Evolutionary conservation across 441 rosid genomes (phyloP).

Genomic region (Oxalis stricta): DNA sequence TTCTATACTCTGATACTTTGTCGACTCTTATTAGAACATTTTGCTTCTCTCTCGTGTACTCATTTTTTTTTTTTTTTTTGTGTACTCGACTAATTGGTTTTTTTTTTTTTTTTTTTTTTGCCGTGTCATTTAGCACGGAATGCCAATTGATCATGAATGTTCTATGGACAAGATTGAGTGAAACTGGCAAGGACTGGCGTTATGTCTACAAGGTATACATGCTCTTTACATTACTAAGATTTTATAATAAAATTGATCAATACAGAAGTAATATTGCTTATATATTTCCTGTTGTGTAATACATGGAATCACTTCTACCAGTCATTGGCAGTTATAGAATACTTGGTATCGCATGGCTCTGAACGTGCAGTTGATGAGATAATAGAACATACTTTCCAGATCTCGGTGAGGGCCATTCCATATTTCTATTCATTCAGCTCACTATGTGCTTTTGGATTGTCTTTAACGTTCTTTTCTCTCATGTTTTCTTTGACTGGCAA

Average conservation of each 20-base stretch:
- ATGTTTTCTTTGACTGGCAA: slow-evolving; percentile 11
- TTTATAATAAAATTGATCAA: slow-evolving; percentile 1
- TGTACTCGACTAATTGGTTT: slow-evolving; percentile 7
- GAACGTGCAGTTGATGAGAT: slow-evolving; percentile 95
- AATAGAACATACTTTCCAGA: slow-evolving; percentile 89
- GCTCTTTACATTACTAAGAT: neutral
- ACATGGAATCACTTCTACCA: slow-evolving; percentile 17
- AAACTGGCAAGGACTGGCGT: slow-evolving; percentile 96
- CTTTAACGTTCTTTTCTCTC: slow-evolving; percentile 13
- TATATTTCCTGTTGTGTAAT: slow-evolving; percentile 1
- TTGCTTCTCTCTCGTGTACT: no score
- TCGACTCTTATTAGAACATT: no score
- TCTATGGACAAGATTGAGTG: slow-evolving; percentile 80
- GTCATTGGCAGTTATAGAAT: slow-evolving; percentile 90
- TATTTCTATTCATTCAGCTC: neutral
- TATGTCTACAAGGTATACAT: slow-evolving; percentile 90
- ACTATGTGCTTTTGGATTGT: slow-evolving; percentile 9
- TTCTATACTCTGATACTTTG: neutral
- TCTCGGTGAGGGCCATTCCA: slow-evolving; percentile 53
- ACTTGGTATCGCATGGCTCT: slow-evolving; percentile 88
- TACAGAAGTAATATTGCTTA: neutral
- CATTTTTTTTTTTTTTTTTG: neutral
- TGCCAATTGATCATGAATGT: slow-evolving; percentile 93
- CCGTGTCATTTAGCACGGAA: slow-evolving; percentile 50
- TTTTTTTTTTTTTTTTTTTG: neutral